Evolutionary conservation across 2,329 filamentous ascomycete genomes (phyloP).

Genomic region (Neonectria ditissima): DNA sequence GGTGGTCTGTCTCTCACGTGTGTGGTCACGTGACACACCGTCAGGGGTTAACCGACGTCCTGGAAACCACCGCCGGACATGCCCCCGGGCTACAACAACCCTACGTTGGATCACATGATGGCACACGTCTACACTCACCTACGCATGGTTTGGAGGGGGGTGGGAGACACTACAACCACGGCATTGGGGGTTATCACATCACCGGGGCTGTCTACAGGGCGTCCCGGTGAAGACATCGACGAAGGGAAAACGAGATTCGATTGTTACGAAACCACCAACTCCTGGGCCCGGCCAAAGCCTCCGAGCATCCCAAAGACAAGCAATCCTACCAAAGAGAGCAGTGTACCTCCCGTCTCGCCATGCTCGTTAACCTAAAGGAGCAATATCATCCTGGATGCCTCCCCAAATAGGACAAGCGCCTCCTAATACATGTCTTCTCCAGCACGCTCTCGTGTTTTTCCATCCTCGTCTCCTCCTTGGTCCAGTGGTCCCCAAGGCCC

Average conservation of each 20-base stretch:
- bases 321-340: constrained; percentile 39
- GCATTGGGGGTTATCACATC: constrained; percentile 46
- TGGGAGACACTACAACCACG: constrained; percentile 38
- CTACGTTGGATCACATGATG: constrained; percentile 38
- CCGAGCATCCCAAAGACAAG: constrained; percentile 35
- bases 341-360: constrained; percentile 28
- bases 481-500: constrained; percentile 36
- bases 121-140: constrained; percentile 27
- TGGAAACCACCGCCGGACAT: constrained; percentile 20
- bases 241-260: constrained; percentile 38
- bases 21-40: constrained; percentile 29
- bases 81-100: constrained; percentile 31
- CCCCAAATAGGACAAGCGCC: constrained; percentile 51
- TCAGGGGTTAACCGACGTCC: constrained; percentile 38
- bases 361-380: constrained; percentile 48
- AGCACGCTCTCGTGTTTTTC: constrained; percentile 30
- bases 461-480: constrained; percentile 32
- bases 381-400: constrained; percentile 41
- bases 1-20: constrained; percentile 24
- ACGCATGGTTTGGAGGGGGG: constrained; percentile 33
- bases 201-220: constrained; percentile 23
- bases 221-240: constrained; percentile 26
- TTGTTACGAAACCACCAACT: constrained; percentile 44
- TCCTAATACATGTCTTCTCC: constrained; percentile 37
- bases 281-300: constrained; percentile 38